Percentiles rank a stretch among this genome's conserved stretches.
Evolutionary conservation across 2,329 filamentous ascomycete species (phyloP).

Genomic region (Lecanicillium sp.): DNA sequence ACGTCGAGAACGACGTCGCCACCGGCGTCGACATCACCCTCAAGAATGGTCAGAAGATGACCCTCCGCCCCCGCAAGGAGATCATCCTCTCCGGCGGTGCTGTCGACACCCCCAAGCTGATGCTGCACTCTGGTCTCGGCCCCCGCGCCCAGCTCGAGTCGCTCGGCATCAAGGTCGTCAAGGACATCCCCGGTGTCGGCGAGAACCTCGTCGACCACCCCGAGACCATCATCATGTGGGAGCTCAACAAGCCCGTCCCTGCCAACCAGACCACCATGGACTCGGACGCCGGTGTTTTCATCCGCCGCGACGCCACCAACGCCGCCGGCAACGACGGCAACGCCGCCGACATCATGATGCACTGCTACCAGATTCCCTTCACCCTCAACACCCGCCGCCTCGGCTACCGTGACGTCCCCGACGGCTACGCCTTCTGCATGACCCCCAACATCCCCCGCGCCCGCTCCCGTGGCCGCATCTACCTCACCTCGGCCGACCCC

Average conservation of each 20-base stretch:
- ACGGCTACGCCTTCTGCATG: slow-evolving; percentile 87
- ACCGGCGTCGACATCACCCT: slow-evolving; percentile 65
- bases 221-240: slow-evolving; percentile 61
- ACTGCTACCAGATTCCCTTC: slow-evolving; percentile 94
- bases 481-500: slow-evolving; percentile 70
- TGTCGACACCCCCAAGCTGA: slow-evolving; percentile 69
- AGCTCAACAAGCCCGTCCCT: slow-evolving; percentile 71
- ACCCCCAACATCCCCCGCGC: slow-evolving; percentile 85
- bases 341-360: slow-evolving; percentile 87
- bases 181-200: slow-evolving; percentile 53
- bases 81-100: slow-evolving; percentile 76
- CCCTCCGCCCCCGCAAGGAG: slow-evolving; percentile 63
- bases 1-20: slow-evolving; percentile 63
- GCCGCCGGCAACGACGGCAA: slow-evolving; percentile 63
- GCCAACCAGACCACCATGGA: slow-evolving; percentile 84
- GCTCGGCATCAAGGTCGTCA: slow-evolving; percentile 50
- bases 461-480: slow-evolving; percentile 69
- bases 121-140: slow-evolving; percentile 53
- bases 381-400: slow-evolving; percentile 77
- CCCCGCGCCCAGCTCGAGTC: slow-evolving; percentile 46
- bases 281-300: slow-evolving; percentile 82
- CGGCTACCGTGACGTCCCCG: slow-evolving; percentile 56
- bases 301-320: slow-evolving; percentile 68
- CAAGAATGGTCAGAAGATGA: slow-evolving; percentile 45
- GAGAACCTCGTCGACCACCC: slow-evolving; percentile 57